phyloP scores from a whole-genome alignment of 1,284 basidiomycete species.

The Jaminaea rosea region DNA sequence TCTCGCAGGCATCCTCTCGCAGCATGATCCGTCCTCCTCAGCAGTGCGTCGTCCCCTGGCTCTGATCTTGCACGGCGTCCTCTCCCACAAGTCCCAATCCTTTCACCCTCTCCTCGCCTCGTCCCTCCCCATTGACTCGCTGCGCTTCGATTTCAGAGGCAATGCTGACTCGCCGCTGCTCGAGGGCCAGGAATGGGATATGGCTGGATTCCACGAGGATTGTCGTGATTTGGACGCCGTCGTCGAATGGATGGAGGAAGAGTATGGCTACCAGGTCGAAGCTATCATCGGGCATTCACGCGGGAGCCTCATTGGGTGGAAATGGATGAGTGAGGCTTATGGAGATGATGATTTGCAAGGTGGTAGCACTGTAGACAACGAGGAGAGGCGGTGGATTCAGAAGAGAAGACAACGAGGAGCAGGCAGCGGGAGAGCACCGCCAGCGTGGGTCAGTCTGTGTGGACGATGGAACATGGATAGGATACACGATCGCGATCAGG shows the following conservation, averaged over 20 bases:
- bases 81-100: slow-evolving; percentile 57
- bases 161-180: slow-evolving; percentile 12
- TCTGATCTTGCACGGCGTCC: slow-evolving; percentile 32
- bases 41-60: slow-evolving; percentile 9
- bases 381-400: slow-evolving; percentile 17
- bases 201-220: not conserved
- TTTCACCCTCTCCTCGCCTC: slow-evolving; percentile 65
- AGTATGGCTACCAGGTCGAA: slow-evolving; percentile 12
- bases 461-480: slow-evolving; percentile 26
- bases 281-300: not conserved
- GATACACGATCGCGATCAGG: slow-evolving; percentile 22
- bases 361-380: slow-evolving; percentile 16
- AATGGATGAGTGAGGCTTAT: slow-evolving; percentile 5
- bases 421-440: slow-evolving; percentile 3
- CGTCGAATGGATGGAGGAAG: slow-evolving; percentile 7
- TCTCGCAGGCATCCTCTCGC: slow-evolving; percentile 24
- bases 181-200: not conserved
- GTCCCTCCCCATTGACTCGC: slow-evolving; percentile 64
- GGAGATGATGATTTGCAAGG: slow-evolving; percentile 15
- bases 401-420: slow-evolving; percentile 6
- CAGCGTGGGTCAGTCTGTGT: slow-evolving; percentile 54
- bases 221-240: not conserved
- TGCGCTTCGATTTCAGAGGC: slow-evolving; percentile 68
- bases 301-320: slow-evolving; percentile 1
- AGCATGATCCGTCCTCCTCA: slow-evolving; percentile 5